A percentile compares a stretch with the other conserved stretches of the same genome.
phyloP scores from a whole-genome alignment of 2,329 filamentous ascomycete genomes.

The Fusarium tupiense region DNA sequence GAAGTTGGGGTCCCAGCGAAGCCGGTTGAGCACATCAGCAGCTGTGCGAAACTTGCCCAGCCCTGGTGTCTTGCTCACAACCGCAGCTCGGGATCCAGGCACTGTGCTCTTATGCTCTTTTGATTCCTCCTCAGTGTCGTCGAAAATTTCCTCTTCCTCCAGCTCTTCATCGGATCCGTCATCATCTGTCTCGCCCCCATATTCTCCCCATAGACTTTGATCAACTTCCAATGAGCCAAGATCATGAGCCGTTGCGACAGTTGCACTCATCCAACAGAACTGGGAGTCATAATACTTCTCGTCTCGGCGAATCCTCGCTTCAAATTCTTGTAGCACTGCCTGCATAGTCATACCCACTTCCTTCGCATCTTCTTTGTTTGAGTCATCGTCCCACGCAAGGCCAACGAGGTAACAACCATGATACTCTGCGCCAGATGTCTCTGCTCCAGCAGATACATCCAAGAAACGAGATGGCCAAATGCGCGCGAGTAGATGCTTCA shows the following conservation, averaged over 20 bases:
- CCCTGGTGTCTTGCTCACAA: conserved; percentile 43
- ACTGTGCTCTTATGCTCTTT: conserved; percentile 12
- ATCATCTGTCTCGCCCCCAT: conserved; percentile 46
- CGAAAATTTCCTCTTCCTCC: conserved; percentile 47
- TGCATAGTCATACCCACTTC: conserved; percentile 56
- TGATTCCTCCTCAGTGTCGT: conserved; percentile 7
- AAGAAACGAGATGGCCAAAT: conserved; percentile 73
- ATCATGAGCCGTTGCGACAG: conserved; percentile 51
- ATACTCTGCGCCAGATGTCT: conserved; percentile 56
- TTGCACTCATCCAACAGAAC: conserved; percentile 59
- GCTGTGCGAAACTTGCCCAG: conserved; percentile 64
- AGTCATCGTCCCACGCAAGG: conserved; percentile 52
- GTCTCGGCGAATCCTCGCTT: conserved; percentile 57
- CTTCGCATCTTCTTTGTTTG: conserved; percentile 54
- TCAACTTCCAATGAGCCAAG: conserved; percentile 58
- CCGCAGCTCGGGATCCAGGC: conserved; percentile 21
- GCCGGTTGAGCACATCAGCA: conserved; percentile 66
- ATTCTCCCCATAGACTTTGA: conserved; percentile 58
- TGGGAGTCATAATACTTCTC: conserved; percentile 60
- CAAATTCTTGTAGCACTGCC: conserved; percentile 58
- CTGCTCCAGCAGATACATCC: conserved; percentile 39
- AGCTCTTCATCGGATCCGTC: conserved; percentile 56
- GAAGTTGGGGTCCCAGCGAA: conserved; percentile 67
- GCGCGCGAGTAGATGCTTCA: conserved; percentile 62
- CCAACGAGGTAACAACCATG: conserved; percentile 71